A percentile compares a stretch with the other conserved stretches of the same genome.
Conservation (phyloP, 2,329 filamentous ascomycete species). For the Pseudogymnoascus sp. region DNA sequence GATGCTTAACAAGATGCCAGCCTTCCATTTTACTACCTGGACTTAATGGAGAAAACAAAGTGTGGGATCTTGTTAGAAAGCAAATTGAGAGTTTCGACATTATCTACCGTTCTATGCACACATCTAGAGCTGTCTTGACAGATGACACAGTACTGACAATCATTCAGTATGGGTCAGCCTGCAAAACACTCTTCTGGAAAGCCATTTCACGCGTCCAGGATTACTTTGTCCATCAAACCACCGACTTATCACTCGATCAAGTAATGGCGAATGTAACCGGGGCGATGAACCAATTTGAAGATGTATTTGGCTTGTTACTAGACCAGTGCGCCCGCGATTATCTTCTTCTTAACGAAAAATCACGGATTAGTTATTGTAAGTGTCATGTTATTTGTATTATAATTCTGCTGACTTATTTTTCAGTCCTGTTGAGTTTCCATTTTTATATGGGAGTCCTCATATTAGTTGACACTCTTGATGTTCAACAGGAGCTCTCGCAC, state of each 20-base stretch:
- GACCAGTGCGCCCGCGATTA: not conserved
- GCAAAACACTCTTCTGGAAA: not conserved
- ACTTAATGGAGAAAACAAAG: not conserved
- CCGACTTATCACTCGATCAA: not conserved
- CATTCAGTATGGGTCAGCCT: not conserved
- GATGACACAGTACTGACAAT: not conserved
- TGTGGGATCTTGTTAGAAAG: not conserved
- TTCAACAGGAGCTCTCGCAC: not conserved
- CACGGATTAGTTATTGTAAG: not conserved
- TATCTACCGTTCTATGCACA: not conserved
- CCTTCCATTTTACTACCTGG: not conserved
- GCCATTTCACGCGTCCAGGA: constrained; percentile 2
- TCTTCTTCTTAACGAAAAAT: not conserved
- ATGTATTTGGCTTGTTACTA: not conserved
- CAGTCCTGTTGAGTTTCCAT: not conserved
- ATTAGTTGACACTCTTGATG: constrained; percentile 1
- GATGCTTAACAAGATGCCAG: not conserved
- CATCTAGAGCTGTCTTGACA: not conserved
- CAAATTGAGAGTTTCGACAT: not conserved
- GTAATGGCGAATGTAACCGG: not conserved
- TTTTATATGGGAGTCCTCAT: not conserved
- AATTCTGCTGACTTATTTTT: not conserved
- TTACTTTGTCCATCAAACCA: not conserved
- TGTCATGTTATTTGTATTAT: not conserved
- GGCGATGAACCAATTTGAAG: constrained; percentile 3